Conservation (phyloP, 768 basidiomycete species). For the Mycena kentingensis region DNA sequence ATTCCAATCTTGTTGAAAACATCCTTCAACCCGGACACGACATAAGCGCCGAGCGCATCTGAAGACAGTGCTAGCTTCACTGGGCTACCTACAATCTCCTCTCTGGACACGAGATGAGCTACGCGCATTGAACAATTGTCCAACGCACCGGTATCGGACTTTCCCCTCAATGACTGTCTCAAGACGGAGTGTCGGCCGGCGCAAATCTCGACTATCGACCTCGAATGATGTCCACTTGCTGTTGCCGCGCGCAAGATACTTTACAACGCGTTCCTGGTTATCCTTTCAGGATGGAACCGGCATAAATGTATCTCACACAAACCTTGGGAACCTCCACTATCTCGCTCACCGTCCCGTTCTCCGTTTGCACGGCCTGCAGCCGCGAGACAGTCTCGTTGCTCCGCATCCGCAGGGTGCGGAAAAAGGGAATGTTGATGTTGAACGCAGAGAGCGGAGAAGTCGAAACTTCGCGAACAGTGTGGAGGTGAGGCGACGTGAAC, state of each 20-base stretch:
- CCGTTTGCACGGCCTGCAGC: constrained; percentile 30
- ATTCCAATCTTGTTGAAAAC: constrained; percentile 60
- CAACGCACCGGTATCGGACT: constrained; percentile 51
- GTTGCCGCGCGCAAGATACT: constrained; percentile 67
- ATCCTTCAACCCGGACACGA: constrained; percentile 51
- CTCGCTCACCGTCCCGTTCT: constrained; percentile 25
- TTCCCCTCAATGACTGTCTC: constrained; percentile 65
- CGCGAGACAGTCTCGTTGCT: constrained; percentile 47
- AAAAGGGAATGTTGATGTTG: constrained; percentile 62
- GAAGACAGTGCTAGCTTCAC: constrained; percentile 43
- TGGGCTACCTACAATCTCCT: constrained; percentile 51
- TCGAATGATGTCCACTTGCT: constrained; percentile 70
- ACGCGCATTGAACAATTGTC: not conserved
- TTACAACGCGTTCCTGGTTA: constrained; percentile 55
- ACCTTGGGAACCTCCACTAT: constrained; percentile 48
- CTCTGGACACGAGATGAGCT: constrained; percentile 31
- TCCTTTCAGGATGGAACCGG: too few species aligned
- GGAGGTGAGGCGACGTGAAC: constrained; percentile 43
- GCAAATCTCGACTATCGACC: constrained; percentile 60
- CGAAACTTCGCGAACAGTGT: constrained; percentile 62
- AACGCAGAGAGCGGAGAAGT: constrained; percentile 74
- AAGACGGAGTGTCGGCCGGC: constrained; percentile 53
- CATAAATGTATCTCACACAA: too few species aligned
- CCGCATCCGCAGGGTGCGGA: constrained; percentile 50
- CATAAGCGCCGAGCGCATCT: constrained; percentile 47